Evolutionary conservation across 2,329 filamentous ascomycete species (phyloP).

Genomic region (Beauveria caledonica): DNA sequence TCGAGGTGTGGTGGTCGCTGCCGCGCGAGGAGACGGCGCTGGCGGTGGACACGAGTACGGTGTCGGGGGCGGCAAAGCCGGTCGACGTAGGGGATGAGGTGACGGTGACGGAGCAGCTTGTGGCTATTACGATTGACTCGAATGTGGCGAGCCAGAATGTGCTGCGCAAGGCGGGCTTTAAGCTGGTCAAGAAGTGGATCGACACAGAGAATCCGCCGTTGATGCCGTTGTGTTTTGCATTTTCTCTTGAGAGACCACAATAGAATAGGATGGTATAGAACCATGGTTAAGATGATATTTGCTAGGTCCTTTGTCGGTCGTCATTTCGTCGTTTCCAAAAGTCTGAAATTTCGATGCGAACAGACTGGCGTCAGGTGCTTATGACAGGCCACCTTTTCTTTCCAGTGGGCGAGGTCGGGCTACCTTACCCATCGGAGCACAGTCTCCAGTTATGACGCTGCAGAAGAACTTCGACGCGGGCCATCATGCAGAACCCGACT

Average conservation of each 20-base stretch:
- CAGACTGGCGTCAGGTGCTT: background rate
- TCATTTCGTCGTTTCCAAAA: background rate
- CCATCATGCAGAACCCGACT: background rate
- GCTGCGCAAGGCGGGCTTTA: constrained; percentile 48
- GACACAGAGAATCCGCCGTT: constrained; percentile 1
- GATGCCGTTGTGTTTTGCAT: constrained; percentile 1
- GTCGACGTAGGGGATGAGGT: background rate
- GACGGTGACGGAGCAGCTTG: constrained; percentile 30
- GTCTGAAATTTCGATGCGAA: background rate
- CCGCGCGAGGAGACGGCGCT: constrained; percentile 38
- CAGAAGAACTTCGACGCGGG: background rate
- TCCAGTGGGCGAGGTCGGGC: background rate
- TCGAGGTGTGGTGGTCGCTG: constrained; percentile 40
- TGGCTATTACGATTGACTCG: constrained; percentile 37
- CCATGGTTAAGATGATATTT: background rate
- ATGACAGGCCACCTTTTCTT: background rate
- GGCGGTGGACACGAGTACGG: constrained; percentile 21
- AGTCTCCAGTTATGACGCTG: background rate
- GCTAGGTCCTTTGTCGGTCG: background rate
- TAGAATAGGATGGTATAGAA: background rate
- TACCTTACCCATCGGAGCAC: no score
- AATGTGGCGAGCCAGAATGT: constrained; percentile 50
- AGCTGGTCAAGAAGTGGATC: constrained; percentile 32
- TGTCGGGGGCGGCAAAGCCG: background rate
- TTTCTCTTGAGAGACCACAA: background rate